Base-by-base conservation (phyloP, 2,329 filamentous ascomycete genomes). In the Exophiala sp. region DNA sequence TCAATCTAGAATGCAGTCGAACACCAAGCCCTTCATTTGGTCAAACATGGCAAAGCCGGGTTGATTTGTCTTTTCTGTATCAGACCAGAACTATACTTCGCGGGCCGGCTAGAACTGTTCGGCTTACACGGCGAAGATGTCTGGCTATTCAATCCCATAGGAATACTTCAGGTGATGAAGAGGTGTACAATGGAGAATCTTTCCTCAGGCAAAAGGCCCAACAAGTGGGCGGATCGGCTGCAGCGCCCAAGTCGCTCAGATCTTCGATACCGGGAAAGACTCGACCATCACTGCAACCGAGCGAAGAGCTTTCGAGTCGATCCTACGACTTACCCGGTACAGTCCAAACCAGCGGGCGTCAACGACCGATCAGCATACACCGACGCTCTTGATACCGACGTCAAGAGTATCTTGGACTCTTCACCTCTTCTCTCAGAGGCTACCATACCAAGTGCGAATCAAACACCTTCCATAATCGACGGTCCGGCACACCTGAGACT, bases 211-310 rank as follows among this genome's bases (percentile, higher is more conserved):
- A 50, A 34, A 57, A 54, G 38, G 54, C 50, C 10, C 45, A 45
- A 9, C 40, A 36, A 21, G 47, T 49, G 5, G 34, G 50, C 12
- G 33, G 33, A 29, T 50, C 39, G 9, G 38, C 36, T 9, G 41
- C 40, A 43, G 36, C 38, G 32, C 29, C 43, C 8, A 16, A 29
- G 10, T 24, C 39, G 2, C 33, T 44, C 18, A 45, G 5, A 36
- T 40, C 14, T 20, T 42, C 16, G 51, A 32, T 5, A 52, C 48
- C 3, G 45, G 42, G 11, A 35, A 51, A 29, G 45, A 45, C 32
- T 60, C 57, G 2, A 63, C 59, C 24, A 55, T 63, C 24, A 63
- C 61, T 14, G 40, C 54, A 2, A 52, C 46, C 24, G 61, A 63
- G 47, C 57, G 57, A 7, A 47, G 47, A 33, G 52, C 57, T 18